Evolutionary conservation across 1,284 basidiomycete genomes (phyloP).

Genomic region (Sporisorium graminicola): DNA sequence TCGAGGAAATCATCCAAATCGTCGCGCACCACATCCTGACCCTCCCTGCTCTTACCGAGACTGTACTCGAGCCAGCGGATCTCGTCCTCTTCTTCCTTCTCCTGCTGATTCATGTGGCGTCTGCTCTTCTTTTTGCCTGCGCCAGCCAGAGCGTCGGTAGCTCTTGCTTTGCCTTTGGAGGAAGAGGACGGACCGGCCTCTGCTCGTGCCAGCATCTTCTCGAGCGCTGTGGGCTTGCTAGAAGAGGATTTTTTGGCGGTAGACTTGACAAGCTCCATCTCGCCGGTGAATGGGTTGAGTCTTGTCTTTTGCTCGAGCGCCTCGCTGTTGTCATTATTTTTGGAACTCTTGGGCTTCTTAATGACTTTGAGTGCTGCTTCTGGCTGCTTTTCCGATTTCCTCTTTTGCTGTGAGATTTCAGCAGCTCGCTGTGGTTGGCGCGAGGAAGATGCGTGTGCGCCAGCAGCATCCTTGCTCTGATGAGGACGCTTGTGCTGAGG

Average conservation of each 20-base stretch:
- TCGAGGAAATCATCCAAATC: conserved; percentile 61
- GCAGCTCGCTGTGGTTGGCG: not conserved
- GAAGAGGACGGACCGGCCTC: conserved; percentile 32
- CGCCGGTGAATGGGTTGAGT: conserved; percentile 51
- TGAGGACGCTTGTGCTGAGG: not conserved
- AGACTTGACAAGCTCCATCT: conserved; percentile 23
- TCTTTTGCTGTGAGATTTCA: conserved; percentile 11
- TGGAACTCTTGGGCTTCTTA: conserved; percentile 32
- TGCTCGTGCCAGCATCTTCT: conserved; percentile 42
- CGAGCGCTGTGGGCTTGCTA: conserved; percentile 36
- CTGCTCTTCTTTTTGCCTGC: conserved; percentile 40
- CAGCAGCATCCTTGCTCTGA: not conserved
- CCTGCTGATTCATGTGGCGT: conserved; percentile 50
- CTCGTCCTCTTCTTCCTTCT: conserved; percentile 68
- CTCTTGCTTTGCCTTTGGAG: conserved; percentile 17
- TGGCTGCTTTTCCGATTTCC: conserved; percentile 25
- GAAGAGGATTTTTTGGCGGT: conserved; percentile 10
- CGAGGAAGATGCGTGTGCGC: conserved; percentile 3
- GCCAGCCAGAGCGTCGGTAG: conserved; percentile 10
- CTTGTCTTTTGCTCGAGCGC: conserved; percentile 9
- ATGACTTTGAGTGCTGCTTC: conserved; percentile 22
- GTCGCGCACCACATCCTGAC: conserved; percentile 45
- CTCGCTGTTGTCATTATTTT: not conserved
- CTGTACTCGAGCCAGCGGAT: conserved; percentile 67
- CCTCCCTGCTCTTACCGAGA: conserved; percentile 42